phyloP scores from a whole-genome alignment of 164 flowering plant species.

The Vitis riparia region DNA sequence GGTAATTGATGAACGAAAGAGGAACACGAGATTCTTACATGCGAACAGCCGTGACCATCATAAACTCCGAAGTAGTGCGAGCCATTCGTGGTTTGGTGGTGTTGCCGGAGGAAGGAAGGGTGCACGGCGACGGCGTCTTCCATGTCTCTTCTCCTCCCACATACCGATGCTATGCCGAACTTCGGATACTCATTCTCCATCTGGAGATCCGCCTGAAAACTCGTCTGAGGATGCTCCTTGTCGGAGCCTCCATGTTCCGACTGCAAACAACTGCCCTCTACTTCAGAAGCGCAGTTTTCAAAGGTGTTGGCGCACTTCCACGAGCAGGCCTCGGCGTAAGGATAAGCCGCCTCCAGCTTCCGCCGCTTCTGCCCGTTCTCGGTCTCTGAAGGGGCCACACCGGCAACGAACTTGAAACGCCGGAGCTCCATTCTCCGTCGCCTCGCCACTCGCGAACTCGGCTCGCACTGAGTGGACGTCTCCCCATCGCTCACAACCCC shows the following conservation, averaged over 20 bases:
- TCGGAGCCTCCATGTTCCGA: too few relatives aligned
- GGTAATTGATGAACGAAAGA: neutral
- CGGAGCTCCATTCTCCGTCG: conserved; percentile 54
- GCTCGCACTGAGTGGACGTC: conserved; percentile 21
- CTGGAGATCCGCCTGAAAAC: neutral
- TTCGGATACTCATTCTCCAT: conserved; percentile 19
- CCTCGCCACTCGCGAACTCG: conserved; percentile 39
- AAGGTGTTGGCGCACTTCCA: conserved; percentile 21
- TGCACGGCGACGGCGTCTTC: conserved; percentile 67
- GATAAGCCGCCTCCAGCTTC: conserved; percentile 9
- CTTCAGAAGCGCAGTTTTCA: conserved; percentile 8
- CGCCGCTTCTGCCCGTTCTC: conserved; percentile 21
- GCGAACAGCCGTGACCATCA: conserved; percentile 98
- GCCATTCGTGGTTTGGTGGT: neutral
- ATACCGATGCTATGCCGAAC: conserved; percentile 58
- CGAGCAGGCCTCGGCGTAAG: conserved; percentile 1
- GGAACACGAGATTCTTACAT: conserved; percentile 36
- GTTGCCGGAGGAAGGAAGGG: conserved; percentile 33
- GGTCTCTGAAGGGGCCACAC: conserved; percentile 5
- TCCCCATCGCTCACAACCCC: conserved; percentile 36
- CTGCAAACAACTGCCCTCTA: neutral
- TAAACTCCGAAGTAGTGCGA: conserved; percentile 73
- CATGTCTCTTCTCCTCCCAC: conserved; percentile 80
- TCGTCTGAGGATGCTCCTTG: neutral
- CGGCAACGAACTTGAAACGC: conserved; percentile 35